Conservation (phyloP, 2,329 filamentous ascomycete species). For the Xylaria sp. region DNA sequence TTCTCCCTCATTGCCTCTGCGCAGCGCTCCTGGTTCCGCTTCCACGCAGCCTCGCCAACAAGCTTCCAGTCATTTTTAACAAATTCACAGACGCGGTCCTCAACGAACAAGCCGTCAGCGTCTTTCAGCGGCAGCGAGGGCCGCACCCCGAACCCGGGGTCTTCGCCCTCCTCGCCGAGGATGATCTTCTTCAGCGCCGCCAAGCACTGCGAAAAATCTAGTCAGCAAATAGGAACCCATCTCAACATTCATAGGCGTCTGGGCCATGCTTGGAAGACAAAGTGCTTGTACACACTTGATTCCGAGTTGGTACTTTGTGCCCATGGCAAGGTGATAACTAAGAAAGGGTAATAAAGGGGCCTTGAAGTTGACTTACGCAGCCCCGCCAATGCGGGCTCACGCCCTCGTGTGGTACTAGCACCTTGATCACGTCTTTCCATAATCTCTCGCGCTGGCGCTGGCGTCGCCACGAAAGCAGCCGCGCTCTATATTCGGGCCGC, state of each 20-base stretch:
- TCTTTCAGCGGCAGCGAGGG: slow-evolving; percentile 36
- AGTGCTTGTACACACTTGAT: too few species aligned
- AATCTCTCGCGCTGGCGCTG: slow-evolving; percentile 47
- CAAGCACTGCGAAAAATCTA: slow-evolving; percentile 10
- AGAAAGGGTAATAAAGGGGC: too few species aligned
- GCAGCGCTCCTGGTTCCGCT: slow-evolving; percentile 26
- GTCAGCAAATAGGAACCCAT: too few species aligned
- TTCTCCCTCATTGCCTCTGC: slow-evolving; percentile 7
- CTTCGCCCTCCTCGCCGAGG: slow-evolving; percentile 48
- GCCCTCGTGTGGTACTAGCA: slow-evolving; percentile 29
- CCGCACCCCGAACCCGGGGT: slow-evolving; percentile 42
- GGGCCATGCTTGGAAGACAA: too few species aligned
- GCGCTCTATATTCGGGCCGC: slow-evolving; percentile 46
- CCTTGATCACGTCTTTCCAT: slow-evolving; percentile 50
- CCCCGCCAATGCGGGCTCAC: slow-evolving; percentile 38
- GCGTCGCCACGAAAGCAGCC: slow-evolving; percentile 45
- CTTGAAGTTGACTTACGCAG: slow-evolving; percentile 23
- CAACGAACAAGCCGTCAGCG: slow-evolving; percentile 47
- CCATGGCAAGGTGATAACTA: too few species aligned
- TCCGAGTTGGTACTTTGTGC: too few species aligned
- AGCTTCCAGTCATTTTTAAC: slow-evolving; percentile 43
- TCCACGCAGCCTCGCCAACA: slow-evolving; percentile 42
- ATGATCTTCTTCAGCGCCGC: slow-evolving; percentile 55
- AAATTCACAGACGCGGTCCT: slow-evolving; percentile 47
- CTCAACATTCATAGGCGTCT: too few species aligned